Evolutionary conservation across 73 alveolate species (phyloP).

Genomic region (Uronychia binucleata): DNA sequence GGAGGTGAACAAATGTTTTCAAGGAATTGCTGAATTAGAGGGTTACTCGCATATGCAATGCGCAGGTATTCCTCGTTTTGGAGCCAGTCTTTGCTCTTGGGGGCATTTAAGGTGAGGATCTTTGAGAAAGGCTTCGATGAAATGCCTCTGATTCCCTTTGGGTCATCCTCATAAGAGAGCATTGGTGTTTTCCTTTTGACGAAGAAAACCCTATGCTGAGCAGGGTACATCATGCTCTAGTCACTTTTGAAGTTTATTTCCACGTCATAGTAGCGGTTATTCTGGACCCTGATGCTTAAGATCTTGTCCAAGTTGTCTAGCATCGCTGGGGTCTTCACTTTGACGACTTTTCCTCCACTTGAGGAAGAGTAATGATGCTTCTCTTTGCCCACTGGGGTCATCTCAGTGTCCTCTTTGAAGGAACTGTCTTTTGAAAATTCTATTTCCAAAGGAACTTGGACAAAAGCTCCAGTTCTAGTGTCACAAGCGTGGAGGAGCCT

Average conservation of each 20-base stretch:
- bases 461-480: slow-evolving; percentile 81
- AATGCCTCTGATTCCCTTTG: not conserved
- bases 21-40: not conserved
- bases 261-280: slow-evolving; percentile 17
- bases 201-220: not conserved
- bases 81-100: not conserved
- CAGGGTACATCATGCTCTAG: slow-evolving; percentile 2
- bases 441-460: slow-evolving; percentile 57
- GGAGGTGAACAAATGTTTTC: not conserved
- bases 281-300: not conserved
- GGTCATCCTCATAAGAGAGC: not conserved
- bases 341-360: not conserved
- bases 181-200: not conserved
- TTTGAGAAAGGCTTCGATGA: not conserved
- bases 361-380: slow-evolving; percentile 1
- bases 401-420: slow-evolving; percentile 18
- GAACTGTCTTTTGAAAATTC: slow-evolving; percentile 63
- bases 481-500: slow-evolving; percentile 89
- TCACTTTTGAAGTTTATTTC: not conserved
- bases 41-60: not conserved
- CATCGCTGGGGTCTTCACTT: slow-evolving; percentile 22
- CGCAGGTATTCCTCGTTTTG: not conserved
- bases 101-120: not conserved
- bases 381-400: slow-evolving; percentile 62
- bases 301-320: slow-evolving; percentile 27